Conservation (phyloP, 805 yeast species). For the Metschnikowia colocasiae region DNA sequence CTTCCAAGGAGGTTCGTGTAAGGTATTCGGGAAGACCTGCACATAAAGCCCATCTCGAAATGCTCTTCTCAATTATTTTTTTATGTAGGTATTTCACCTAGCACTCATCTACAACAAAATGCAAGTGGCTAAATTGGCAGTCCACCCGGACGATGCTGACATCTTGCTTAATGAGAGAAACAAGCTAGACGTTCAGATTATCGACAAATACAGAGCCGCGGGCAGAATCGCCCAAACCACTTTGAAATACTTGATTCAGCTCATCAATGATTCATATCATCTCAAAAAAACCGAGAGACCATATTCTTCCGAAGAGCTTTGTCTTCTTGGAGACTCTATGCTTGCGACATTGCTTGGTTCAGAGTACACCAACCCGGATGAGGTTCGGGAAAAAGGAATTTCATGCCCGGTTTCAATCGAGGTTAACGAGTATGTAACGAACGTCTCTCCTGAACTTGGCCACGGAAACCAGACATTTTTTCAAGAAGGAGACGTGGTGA, state of each 20-base stretch:
- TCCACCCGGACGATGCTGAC: constrained; percentile 71
- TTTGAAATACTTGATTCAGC: constrained; percentile 57
- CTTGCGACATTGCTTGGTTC: constrained; percentile 55
- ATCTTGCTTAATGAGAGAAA: constrained; percentile 70
- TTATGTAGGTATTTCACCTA: not conserved
- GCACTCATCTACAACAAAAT: constrained; percentile 27
- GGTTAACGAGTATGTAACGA: constrained; percentile 70
- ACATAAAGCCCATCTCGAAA: constrained; percentile 16
- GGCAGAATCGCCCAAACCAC: constrained; percentile 88
- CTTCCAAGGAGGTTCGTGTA: not conserved
- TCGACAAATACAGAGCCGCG: constrained; percentile 83
- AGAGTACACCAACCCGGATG: constrained; percentile 53
- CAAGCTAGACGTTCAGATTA: constrained; percentile 53
- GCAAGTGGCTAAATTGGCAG: constrained; percentile 75
- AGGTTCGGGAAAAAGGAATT: constrained; percentile 82
- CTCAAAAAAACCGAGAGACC: constrained; percentile 42
- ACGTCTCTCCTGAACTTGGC: constrained; percentile 84
- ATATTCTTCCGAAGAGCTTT: constrained; percentile 63
- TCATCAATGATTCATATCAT: constrained; percentile 75
- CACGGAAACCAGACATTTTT: constrained; percentile 45
- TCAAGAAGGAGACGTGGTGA: constrained; percentile 78
- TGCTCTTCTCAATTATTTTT: constrained; percentile 9
- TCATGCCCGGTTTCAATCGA: constrained; percentile 89
- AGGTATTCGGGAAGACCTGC: constrained; percentile 5
- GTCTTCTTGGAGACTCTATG: constrained; percentile 78